Evolutionary conservation across 1,284 basidiomycete species (phyloP).

Genomic region (Fomitopsis palustris): DNA sequence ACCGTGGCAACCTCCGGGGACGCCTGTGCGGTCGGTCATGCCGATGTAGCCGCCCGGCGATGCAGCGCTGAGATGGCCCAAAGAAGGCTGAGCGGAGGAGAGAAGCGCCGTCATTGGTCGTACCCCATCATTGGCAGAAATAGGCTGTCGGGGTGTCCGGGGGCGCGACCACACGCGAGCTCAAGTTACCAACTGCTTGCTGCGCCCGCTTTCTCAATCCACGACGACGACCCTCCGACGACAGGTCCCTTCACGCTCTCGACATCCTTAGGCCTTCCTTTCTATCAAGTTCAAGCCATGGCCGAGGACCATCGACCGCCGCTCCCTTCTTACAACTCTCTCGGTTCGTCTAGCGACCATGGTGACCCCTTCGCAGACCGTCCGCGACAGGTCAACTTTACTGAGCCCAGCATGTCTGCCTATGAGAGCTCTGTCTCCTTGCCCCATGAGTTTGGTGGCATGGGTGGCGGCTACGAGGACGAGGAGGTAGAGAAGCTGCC

Average conservation of each 20-base stretch:
- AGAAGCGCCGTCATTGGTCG: background rate
- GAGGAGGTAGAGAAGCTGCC: slow-evolving; percentile 75
- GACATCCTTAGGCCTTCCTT: slow-evolving; percentile 1
- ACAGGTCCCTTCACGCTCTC: background rate
- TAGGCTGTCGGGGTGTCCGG: slow-evolving; percentile 1
- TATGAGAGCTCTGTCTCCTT: slow-evolving; percentile 54
- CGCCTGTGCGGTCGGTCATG: background rate
- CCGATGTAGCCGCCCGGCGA: background rate
- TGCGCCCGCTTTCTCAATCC: slow-evolving; percentile 4
- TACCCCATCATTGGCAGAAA: background rate
- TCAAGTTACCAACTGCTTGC: slow-evolving; percentile 8
- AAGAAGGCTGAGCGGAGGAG: background rate
- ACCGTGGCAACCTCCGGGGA: no score
- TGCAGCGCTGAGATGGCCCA: background rate
- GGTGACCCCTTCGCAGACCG: slow-evolving; percentile 72
- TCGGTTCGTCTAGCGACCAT: slow-evolving; percentile 26
- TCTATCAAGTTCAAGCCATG: slow-evolving; percentile 32
- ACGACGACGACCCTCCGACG: slow-evolving; percentile 3
- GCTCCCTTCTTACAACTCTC: slow-evolving; percentile 37
- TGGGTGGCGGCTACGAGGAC: slow-evolving; percentile 44
- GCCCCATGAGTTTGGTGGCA: slow-evolving; percentile 47
- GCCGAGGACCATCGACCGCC: slow-evolving; percentile 43
- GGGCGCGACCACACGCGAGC: background rate
- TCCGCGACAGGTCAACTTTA: slow-evolving; percentile 55
- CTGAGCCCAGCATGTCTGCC: slow-evolving; percentile 43